A percentile compares a stretch with the other conserved stretches of the same genome.
These are phyloP conservation scores for Lecanicillium sp. DNA, from an alignment of 2,329 filamentous ascomycete genomes.

Conservation along the genomic window DNA sequence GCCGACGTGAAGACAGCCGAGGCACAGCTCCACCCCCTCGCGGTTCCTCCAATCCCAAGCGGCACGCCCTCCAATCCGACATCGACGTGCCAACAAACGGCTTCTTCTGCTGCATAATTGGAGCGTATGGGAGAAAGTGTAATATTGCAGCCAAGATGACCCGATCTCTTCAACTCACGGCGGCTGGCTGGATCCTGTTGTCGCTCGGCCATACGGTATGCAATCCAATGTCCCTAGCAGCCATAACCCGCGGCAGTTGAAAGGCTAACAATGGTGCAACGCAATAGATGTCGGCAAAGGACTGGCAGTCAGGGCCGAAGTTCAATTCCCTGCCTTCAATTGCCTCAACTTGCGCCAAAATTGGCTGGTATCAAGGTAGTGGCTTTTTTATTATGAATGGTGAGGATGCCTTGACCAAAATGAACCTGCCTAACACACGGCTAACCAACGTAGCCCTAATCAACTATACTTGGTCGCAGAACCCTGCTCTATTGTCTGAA, in stretches of 20 bases:
- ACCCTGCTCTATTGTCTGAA: constrained; percentile 10
- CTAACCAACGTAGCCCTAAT: constrained; percentile 8
- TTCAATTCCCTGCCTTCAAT: constrained; percentile 9
- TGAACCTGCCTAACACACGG: background rate
- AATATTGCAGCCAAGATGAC: constrained; percentile 6
- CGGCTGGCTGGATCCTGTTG: constrained; percentile 10
- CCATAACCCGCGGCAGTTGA: background rate
- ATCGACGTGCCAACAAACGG: no score
- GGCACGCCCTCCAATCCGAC: no score
- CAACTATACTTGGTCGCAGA: constrained; percentile 12
- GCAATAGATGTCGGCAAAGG: constrained; percentile 8
- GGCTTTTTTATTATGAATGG: constrained; percentile 11
- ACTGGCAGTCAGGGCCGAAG: constrained; percentile 11
- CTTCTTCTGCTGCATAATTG: no score
- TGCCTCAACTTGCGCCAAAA: constrained; percentile 8
- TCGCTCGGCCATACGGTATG: constrained; percentile 11
- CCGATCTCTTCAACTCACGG: constrained; percentile 7
- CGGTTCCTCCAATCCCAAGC: no score
- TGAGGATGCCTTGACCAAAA: constrained; percentile 4
- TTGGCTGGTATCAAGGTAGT: constrained; percentile 13
- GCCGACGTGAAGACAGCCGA: no score
- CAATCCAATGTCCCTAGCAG: background rate
- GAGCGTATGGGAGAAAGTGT: no score
- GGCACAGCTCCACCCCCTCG: no score
- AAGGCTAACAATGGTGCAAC: background rate